Base-by-base conservation (phyloP, 257 asterid species). In the Scutellaria baicalensis region DNA sequence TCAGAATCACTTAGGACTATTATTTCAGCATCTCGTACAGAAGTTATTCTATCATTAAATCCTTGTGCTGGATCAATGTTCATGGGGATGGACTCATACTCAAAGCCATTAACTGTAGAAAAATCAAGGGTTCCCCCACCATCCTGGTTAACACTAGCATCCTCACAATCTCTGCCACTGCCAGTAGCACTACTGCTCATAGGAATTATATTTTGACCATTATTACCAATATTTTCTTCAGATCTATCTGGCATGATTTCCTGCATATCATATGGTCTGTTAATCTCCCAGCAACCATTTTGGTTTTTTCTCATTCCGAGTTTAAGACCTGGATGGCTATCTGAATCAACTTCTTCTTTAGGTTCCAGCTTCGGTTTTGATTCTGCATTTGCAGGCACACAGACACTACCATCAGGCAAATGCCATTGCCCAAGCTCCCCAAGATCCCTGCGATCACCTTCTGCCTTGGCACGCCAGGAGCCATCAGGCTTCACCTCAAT, bases 401-500 rank as follows among this genome's bases (percentile, higher is more conserved):
- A 83, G 61, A 89, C 75, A 78, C 79, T 78, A 50, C 97, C 97
- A 72, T 88, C 92, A 59, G 99, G 97, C n/a, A 78, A 83, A 80
- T 94, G 99, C 99, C 99, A 94, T 45, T 77, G 80, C 64, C 89
- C 93, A 78, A 88, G 89, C 79, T 89, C 97, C 68, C 96, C 96
- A 55, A 89, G 89, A 81, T 77, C 76, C 78, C 78, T 83, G 48
- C 85, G 85, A 63, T 89, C 96, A 68, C 89, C 85, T 70, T 94
- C 99, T 62, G 84, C 73, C 83, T 88, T 94, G 20, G 88, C 97
- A 47, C 97, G 99, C 99, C 99, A 94, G 69, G 97, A 87, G 71
- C 99, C 97, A 70, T 94, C 97, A 39, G 96, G 97, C 80, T 94
- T 94, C 81, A 94, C 95, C 86, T 94, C 99, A 66, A 94, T 83